Evolutionary conservation across 2,329 filamentous ascomycete genomes (phyloP).

Genomic region (Saccharata proteae): DNA sequence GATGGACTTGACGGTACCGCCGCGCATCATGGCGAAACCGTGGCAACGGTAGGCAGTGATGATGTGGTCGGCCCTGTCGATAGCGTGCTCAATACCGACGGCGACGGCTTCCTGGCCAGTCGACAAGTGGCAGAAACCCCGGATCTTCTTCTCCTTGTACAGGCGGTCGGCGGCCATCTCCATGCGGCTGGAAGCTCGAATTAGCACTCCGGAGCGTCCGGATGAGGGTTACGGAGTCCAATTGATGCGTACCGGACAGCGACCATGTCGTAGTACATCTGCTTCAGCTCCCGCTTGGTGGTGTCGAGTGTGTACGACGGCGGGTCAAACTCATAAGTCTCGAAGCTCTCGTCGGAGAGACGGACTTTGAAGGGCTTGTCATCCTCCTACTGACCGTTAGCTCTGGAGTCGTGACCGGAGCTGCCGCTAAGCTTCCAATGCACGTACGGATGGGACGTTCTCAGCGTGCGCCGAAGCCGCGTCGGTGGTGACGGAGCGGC

Average conservation of each 20-base stretch:
- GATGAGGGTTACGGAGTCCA: too few relatives aligned
- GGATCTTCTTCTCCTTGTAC: slow-evolving; percentile 99
- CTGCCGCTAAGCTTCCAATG: slow-evolving; percentile 5
- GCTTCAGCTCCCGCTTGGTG: slow-evolving; percentile 95
- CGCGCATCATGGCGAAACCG: slow-evolving; percentile 95
- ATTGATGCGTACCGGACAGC: slow-evolving; percentile 59
- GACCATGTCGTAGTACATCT: slow-evolving; percentile 99
- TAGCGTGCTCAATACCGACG: slow-evolving; percentile 90
- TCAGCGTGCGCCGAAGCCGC: slow-evolving; percentile 79
- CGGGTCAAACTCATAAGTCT: slow-evolving; percentile 97
- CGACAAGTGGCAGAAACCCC: slow-evolving; percentile 98
- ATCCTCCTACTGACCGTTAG: slow-evolving; percentile 53
- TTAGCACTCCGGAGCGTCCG: too few relatives aligned
- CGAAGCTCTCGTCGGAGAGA: slow-evolving; percentile 96
- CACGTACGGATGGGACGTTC: slow-evolving; percentile 52
- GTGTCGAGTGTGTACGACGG: slow-evolving; percentile 84
- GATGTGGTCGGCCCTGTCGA: slow-evolving; percentile 81
- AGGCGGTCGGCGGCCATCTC: slow-evolving; percentile 98
- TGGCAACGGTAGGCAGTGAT: slow-evolving; percentile 99
- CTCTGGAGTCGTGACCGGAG: neutral
- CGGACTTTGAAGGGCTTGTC: slow-evolving; percentile 85
- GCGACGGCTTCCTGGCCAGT: slow-evolving; percentile 97
- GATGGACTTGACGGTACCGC: slow-evolving; percentile 78
- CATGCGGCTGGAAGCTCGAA: slow-evolving; percentile 68
- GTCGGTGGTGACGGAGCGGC: slow-evolving; percentile 81